Conservation (phyloP, 768 basidiomycete genomes). For the Suillus decipiens region DNA sequence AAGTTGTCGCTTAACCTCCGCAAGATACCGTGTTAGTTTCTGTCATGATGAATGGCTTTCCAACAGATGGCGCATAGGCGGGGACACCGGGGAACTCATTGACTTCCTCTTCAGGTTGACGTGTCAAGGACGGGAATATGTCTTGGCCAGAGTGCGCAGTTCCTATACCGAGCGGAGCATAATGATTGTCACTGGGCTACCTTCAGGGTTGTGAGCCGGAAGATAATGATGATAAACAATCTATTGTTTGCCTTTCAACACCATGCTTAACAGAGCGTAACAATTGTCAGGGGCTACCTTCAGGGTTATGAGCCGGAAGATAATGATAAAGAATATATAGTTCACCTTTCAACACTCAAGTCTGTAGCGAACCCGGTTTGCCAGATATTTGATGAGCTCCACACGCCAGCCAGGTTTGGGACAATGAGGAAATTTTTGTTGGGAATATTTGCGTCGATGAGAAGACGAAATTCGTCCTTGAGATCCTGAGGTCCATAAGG, state of each 20-base stretch:
- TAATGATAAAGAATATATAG: not conserved
- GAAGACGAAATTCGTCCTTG: constrained; percentile 48
- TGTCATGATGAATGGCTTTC: constrained; percentile 53
- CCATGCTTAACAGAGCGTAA: constrained; percentile 49
- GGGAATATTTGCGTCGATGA: constrained; percentile 45
- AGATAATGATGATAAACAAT: not conserved
- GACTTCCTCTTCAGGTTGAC: constrained; percentile 52
- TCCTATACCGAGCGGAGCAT: constrained; percentile 47
- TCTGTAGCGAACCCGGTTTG: constrained; percentile 49
- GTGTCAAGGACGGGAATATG: constrained; percentile 54
- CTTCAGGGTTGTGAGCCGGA: constrained; percentile 33
- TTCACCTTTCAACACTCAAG: constrained; percentile 60
- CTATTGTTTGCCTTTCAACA: constrained; percentile 47
- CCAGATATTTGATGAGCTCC: constrained; percentile 55
- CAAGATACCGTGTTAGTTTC: constrained; percentile 60
- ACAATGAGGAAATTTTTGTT: constrained; percentile 56
- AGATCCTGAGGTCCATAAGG: constrained; percentile 42
- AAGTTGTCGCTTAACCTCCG: constrained; percentile 60
- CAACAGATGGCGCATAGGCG: constrained; percentile 35
- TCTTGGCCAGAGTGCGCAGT: constrained; percentile 42
- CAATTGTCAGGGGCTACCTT: constrained; percentile 69
- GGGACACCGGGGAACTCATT: constrained; percentile 52
- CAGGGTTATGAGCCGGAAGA: constrained; percentile 16
- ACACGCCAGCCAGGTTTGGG: constrained; percentile 60
- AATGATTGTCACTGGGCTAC: constrained; percentile 66